phyloP scores from a whole-genome alignment of 441 rosid species.

The Croton laevigatus region DNA sequence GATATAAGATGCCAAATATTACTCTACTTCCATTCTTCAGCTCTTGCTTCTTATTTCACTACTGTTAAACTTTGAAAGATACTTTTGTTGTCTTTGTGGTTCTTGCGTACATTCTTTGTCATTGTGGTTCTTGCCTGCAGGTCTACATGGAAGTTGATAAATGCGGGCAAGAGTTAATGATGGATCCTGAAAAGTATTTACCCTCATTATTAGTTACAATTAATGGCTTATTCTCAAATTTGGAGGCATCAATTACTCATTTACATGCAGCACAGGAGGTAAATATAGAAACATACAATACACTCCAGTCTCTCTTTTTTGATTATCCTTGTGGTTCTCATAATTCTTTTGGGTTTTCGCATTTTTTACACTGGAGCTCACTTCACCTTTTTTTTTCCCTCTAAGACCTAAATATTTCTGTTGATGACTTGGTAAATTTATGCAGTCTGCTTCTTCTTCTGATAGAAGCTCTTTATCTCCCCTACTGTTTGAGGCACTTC shows the following conservation, averaged over 20 bases:
- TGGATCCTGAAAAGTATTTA: constrained; percentile 62
- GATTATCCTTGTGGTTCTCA: constrained; percentile 3
- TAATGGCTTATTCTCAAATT: constrained; percentile 49
- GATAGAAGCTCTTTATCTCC: constrained; percentile 63
- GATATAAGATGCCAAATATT: no score
- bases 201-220: constrained; percentile 49
- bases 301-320: neutral
- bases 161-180: constrained; percentile 62
- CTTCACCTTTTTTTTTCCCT: neutral
- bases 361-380: neutral
- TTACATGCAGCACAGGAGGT: constrained; percentile 66
- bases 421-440: constrained; percentile 13
- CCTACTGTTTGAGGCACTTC: constrained; percentile 61
- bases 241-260: constrained; percentile 69
- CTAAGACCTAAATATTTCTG: constrained; percentile 4
- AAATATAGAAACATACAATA: constrained; percentile 3
- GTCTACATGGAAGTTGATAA: constrained; percentile 71
- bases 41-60: no score
- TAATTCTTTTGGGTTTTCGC: neutral
- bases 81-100: neutral
- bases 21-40: no score
- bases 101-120: neutral
- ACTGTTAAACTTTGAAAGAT: no score
- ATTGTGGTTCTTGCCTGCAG: constrained; percentile 33
- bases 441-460: constrained; percentile 64